phyloP scores from a whole-genome alignment of 2,329 filamentous ascomycete species.

The Epichloe glyceriae region DNA sequence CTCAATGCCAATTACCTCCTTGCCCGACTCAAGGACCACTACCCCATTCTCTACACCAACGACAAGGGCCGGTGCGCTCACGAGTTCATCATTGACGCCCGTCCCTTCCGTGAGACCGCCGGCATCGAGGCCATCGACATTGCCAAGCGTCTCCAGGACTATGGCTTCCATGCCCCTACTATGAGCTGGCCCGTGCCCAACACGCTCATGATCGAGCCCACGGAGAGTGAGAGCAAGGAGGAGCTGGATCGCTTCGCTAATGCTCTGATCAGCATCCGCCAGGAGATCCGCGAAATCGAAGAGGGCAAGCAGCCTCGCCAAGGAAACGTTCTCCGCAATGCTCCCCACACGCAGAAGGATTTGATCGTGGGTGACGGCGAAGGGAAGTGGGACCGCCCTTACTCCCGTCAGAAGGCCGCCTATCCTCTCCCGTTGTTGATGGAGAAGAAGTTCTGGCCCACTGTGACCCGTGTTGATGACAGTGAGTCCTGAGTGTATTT shows the following conservation, averaged over 20 bases:
- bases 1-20: constrained; percentile 97
- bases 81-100: constrained; percentile 89
- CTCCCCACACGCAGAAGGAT: constrained; percentile 76
- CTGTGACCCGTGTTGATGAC: constrained; percentile 76
- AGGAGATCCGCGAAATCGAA: constrained; percentile 76
- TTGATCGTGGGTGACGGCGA: constrained; percentile 45
- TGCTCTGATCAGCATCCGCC: constrained; percentile 72
- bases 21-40: constrained; percentile 72
- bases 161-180: constrained; percentile 92
- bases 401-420: constrained; percentile 69
- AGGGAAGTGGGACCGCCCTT: constrained; percentile 66
- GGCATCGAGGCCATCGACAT: constrained; percentile 89
- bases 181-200: constrained; percentile 95
- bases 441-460: constrained; percentile 98
- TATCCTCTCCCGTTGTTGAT: constrained; percentile 72
- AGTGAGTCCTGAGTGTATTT: constrained; percentile 38
- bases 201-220: constrained; percentile 96
- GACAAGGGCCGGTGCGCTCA: constrained; percentile 78
- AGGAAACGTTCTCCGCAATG: constrained; percentile 76
- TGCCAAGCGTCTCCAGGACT: constrained; percentile 92
- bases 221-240: constrained; percentile 81
- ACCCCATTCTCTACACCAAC: constrained; percentile 90
- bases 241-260: constrained; percentile 92
- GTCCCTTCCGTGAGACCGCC: constrained; percentile 69
- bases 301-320: constrained; percentile 61